These are phyloP conservation scores for Bipolaris cookei DNA, from an alignment of 2,329 filamentous ascomycete genomes.

Conservation along the genomic window DNA sequence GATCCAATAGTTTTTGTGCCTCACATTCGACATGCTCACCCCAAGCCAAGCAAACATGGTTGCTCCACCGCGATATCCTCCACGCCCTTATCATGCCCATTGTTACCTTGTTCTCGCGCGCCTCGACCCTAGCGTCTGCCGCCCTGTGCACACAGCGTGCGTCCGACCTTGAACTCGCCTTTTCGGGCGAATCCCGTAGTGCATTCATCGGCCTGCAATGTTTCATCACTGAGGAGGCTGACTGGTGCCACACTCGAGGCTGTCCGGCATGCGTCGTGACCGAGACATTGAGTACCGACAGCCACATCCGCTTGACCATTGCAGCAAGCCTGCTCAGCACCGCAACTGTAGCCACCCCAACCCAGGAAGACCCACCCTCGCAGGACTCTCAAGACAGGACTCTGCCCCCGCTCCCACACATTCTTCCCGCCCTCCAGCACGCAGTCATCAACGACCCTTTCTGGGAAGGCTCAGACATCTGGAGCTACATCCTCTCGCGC, in stretches of 20 bases:
- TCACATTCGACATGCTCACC: slow-evolving; percentile 46
- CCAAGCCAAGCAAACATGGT: slow-evolving; percentile 50
- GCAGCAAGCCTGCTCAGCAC: slow-evolving; percentile 54
- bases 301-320: slow-evolving; percentile 55
- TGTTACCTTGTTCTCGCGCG: slow-evolving; percentile 62
- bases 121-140: slow-evolving; percentile 59
- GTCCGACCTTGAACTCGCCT: slow-evolving; percentile 63
- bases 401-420: slow-evolving; percentile 45
- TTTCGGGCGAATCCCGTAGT: slow-evolving; percentile 61
- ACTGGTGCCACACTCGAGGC: slow-evolving; percentile 63
- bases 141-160: slow-evolving; percentile 56
- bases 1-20: slow-evolving; percentile 47
- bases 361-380: slow-evolving; percentile 15
- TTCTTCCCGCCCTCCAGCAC: slow-evolving; percentile 52
- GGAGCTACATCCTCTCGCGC: slow-evolving; percentile 53
- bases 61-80: slow-evolving; percentile 64
- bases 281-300: slow-evolving; percentile 55
- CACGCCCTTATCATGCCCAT: slow-evolving; percentile 65
- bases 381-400: slow-evolving; percentile 5
- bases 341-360: slow-evolving; percentile 13
- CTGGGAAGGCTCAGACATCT: slow-evolving; percentile 50
- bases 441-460: slow-evolving; percentile 53
- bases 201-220: slow-evolving; percentile 66
- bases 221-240: slow-evolving; percentile 62
- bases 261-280: slow-evolving; percentile 60